Evolutionary conservation across 345 rosid genomes (phyloP), one percentile per base, ranked within the genome.

Genomic region (Camelina sativa): DNA sequence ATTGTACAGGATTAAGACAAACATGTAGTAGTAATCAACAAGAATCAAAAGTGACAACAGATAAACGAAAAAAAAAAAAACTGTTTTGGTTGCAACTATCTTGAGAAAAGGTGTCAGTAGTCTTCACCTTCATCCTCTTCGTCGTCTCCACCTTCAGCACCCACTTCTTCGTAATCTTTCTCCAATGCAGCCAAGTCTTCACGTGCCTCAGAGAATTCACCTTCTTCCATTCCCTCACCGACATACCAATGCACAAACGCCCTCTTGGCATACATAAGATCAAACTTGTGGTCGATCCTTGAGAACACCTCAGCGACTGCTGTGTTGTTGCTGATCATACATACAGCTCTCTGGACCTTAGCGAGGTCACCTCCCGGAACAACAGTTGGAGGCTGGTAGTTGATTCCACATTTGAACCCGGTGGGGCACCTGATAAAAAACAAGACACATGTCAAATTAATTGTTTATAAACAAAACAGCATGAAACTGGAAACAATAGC

Each of bases 181-280:
- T 78, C 81, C 50, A 78, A n/a, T 7, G 81, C 81, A 0, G 81
- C 81, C 73, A 87, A 80, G 78, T 87, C 91, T 53, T 87, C 91
- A 43, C 89, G 86, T 1, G 91, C 91, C 81, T 87, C 91, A 0
- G 91, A 87, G 80, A 87, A 87, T 30, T 87, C 91, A 43, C 91
- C 91, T 80, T 87, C 91, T 76, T 87, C 89, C 91, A 87, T 87
- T 37, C 91, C 91, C 59, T 84, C 91, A 71, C 91, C 91, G 0
- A 85, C 91, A 10, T 87, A 87, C 91, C 91, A 87, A 82, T 87
- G 91, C 44, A 87, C 91, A 19, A 87, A 87, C 4, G 91, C 88
- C 68, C 91, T 85, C 85, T 87, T 87, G 0, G 91, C 67, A 23
- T 85, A 87, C 91, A 87, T 85, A 48, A 87, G 88, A 81, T 87